Evolutionary conservation across 164 flowering plant genomes (phyloP), one percentile per base, ranked within the genome.

Genomic region (Magnolia kwangsiensis): DNA sequence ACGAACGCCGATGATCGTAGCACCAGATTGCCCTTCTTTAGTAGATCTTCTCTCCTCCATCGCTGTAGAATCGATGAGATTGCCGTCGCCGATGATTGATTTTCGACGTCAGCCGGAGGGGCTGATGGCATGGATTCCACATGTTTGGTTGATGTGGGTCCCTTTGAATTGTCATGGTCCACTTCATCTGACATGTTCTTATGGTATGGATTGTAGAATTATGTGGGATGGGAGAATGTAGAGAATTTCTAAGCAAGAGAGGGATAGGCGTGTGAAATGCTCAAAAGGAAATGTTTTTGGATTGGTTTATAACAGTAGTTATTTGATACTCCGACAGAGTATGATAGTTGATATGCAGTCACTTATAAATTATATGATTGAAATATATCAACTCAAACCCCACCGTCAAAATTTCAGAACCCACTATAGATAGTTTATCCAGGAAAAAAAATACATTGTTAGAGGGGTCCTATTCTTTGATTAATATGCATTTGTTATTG

Each of bases 21-120:
- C 27, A 78, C 83, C 78, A 89, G 45, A 1, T 82, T 83, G 29
- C 90, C 88, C 78, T 82, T 86, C 84, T 82, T 86, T 72, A 91
- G 11, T 31, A 88, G 64, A 82, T 92, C 99, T 74, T 91, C 94
- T 59, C 88, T 88, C 82, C 59, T 86, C 98, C 97, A 90, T 77
- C 95, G 73, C 79, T 80, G 70, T 6, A 90, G 14, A 7, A 94
- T 88, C 49, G 80, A 82, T 63, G 88, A 67, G 2, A 87, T 82
- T 8, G 87, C 67, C 8, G 20, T 72, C n/a, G 84, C 8, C 1
- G 81, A 20, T 19, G 75, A 10, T 72, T 37, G 85, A 23, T 67
- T 71, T 81, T 85, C 91, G 67, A 79, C 80, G 71, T 83, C 88
- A 0, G 63, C 75, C 0, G 81, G 72, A 27, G 79, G 71, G 18